Base-by-base conservation (phyloP, 2,329 filamentous ascomycete species). In the Aspergillus niger region DNA sequence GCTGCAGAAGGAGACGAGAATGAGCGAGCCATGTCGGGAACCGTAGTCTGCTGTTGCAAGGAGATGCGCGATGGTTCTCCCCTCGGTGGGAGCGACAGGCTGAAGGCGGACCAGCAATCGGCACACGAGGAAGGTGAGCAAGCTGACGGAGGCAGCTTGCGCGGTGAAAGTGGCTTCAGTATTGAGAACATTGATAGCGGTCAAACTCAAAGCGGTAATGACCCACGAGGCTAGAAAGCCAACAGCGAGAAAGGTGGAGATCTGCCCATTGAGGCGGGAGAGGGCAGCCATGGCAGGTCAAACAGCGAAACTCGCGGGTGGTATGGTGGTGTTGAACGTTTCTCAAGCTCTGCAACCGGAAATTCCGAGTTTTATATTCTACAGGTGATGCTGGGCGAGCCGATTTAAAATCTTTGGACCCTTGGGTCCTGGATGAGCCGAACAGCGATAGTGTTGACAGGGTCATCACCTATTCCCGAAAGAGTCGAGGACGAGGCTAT, bases 121-220 rank as follows among this genome's bases (percentile, higher is more conserved):
- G 20, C 61, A 61, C 11, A 58, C 13, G n/a, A 67, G 55, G n/a
- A 63, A 68, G 4, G 64, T 68, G 43, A 68, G 50, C 7, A 68
- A 60, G 30, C 63, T 67, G 55, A 59, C 59, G 11, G 61, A 63
- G 49, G 59, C 61, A 32, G 59, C n/a, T 44, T 50, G 30, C 56
- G 32, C 56, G 20, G 62, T 36, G 30, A 52, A 7, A 3, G 28
- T 58, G 3, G 47, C n/a, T 57, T 67, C 61, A 4, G 30, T 26
- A 47, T 65, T 66, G 28, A 67, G 51, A 8, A 58, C 53, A 48
- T 61, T 57, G 15, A 69, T 62, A 3, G 64, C 64, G 20, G 65
- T 55, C 28, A 67, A 67, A 13, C 48, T 38, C 5, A 67, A 44
- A 3, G 59, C 54, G 0, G 59, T 64, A 22, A 54, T 3, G 1